Conservation (phyloP, 208 protist genomes). For the Crithidia sp. region DNA sequence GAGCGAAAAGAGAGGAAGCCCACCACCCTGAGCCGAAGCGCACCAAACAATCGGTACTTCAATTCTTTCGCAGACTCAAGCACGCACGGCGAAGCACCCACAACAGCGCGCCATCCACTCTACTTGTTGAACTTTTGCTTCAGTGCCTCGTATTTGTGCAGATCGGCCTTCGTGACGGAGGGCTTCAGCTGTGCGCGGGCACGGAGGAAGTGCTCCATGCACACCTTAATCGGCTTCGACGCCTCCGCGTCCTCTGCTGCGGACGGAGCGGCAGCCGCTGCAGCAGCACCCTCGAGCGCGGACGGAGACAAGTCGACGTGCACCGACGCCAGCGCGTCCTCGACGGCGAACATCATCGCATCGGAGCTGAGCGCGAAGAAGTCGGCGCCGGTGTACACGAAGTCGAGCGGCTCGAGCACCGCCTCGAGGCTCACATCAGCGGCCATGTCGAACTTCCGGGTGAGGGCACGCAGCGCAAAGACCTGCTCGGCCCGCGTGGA, state of each 20-base stretch:
- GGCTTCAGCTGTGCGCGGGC: slow-evolving; percentile 81
- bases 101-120: too few relatives aligned
- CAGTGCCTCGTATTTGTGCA: slow-evolving; percentile 75
- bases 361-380: slow-evolving; percentile 95
- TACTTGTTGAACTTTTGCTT: slow-evolving; percentile 64
- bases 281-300: neutral
- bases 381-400: slow-evolving; percentile 96
- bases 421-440: slow-evolving; percentile 65
- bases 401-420: slow-evolving; percentile 70
- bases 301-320: slow-evolving; percentile 1
- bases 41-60: too few relatives aligned
- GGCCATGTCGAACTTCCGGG: slow-evolving; percentile 82
- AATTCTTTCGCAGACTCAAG: too few relatives aligned
- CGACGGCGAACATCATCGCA: slow-evolving; percentile 95
- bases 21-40: too few relatives aligned
- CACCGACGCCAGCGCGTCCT: slow-evolving; percentile 69
- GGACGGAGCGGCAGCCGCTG: neutral
- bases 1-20: too few relatives aligned
- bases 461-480: slow-evolving; percentile 74
- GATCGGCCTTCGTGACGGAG: slow-evolving; percentile 79
- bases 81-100: too few relatives aligned
- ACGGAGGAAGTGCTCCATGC: slow-evolving; percentile 79
- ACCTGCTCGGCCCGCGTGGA: slow-evolving; percentile 82
- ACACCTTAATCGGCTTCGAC: slow-evolving; percentile 45
- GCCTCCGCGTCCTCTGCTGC: slow-evolving; percentile 21